A percentile compares a stretch with the other conserved stretches of the same genome.
These are phyloP conservation scores for Dimocarpus longan DNA, from an alignment of 345 rosid genomes.

Conservation along the genomic window DNA sequence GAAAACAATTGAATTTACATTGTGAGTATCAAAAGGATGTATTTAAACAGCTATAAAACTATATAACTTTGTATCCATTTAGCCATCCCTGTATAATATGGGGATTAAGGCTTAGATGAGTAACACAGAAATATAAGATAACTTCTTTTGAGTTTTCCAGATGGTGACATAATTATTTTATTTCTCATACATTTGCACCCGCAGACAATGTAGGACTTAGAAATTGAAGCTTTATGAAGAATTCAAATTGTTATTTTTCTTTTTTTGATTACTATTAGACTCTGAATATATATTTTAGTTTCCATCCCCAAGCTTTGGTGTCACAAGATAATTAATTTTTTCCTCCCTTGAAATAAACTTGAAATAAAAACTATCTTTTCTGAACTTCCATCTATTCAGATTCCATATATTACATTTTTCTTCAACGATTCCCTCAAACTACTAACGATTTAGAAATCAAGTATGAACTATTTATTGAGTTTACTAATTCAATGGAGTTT, in stretches of 20 bases:
- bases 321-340: not conserved
- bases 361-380: not conserved
- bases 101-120: not conserved
- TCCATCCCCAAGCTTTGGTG: not conserved
- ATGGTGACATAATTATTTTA: not conserved
- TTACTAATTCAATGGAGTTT: not conserved
- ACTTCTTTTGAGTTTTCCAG: not conserved
- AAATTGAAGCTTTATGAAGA: constrained; percentile 6
- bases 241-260: not conserved
- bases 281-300: not conserved
- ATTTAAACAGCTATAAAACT: not conserved
- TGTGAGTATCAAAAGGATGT: not conserved
- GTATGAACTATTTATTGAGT: not conserved
- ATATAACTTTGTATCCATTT: not conserved
- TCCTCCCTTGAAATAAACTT: not conserved
- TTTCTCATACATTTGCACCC: not conserved
- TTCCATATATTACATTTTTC: not conserved
- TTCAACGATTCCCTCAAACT: not conserved
- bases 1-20: not conserved
- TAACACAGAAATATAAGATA: not conserved
- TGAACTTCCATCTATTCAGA: not conserved
- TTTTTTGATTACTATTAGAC: not conserved
- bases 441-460: not conserved
- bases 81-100: not conserved
- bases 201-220: not conserved